phyloP scores from a whole-genome alignment of 257 asterid species.

The Fraxinus pennsylvanica region DNA sequence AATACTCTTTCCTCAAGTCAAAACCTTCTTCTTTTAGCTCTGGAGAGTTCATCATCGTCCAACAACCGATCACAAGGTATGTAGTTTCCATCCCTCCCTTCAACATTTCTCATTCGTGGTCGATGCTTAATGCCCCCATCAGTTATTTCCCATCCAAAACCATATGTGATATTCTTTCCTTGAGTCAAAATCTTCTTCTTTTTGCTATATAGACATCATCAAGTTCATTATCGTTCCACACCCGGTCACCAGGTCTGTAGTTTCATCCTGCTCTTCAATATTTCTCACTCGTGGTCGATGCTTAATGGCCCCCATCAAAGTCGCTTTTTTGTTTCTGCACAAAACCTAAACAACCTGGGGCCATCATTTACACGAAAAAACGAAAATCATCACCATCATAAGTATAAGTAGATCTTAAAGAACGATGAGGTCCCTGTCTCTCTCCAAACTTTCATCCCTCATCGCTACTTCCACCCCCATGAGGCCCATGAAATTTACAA shows the following conservation, averaged over 20 bases:
- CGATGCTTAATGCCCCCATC: conserved; percentile 62
- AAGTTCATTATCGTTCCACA: conserved; percentile 74
- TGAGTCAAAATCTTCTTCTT: conserved; percentile 71
- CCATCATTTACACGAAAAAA: conserved; percentile 51
- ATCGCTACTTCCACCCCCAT: too few species aligned
- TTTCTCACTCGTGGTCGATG: conserved; percentile 56
- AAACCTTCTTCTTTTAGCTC: conserved; percentile 71
- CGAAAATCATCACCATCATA: background rate
- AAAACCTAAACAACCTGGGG: conserved; percentile 61
- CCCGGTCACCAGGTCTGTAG: conserved; percentile 53
- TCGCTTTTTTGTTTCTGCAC: conserved; percentile 65
- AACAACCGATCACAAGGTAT: conserved; percentile 54
- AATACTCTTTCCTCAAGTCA: conserved; percentile 27
- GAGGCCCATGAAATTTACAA: too few species aligned
- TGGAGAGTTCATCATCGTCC: conserved; percentile 62
- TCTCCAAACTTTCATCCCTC: too few species aligned
- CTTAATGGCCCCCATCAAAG: conserved; percentile 66
- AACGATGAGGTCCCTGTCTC: too few species aligned
- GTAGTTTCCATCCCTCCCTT: conserved; percentile 59
- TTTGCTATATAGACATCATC: conserved; percentile 51
- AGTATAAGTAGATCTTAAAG: too few species aligned
- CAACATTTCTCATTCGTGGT: conserved; percentile 55
- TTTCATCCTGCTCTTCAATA: conserved; percentile 63
- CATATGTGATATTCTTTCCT: background rate
- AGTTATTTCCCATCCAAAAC: conserved; percentile 8